phyloP scores from a whole-genome alignment of 2,329 filamentous ascomycete species.

The Epichloe elymi region DNA sequence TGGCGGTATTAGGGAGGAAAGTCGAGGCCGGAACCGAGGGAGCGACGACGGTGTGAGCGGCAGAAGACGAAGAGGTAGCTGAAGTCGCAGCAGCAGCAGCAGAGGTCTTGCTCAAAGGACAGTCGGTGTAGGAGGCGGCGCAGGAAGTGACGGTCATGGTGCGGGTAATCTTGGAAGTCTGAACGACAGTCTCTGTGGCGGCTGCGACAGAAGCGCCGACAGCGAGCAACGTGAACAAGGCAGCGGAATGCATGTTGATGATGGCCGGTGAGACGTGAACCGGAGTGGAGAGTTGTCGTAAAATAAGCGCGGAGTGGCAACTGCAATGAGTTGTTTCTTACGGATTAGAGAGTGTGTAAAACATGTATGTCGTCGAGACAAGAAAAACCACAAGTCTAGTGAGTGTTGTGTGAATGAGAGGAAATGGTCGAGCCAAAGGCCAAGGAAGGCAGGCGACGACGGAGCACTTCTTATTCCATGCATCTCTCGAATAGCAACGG shows the following conservation, averaged over 20 bases:
- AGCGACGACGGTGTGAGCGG: conserved; percentile 4
- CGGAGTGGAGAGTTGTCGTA: not conserved
- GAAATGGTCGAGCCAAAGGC: not conserved
- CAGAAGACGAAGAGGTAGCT: conserved; percentile 16
- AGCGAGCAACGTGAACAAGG: conserved; percentile 28
- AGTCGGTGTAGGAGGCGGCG: conserved; percentile 29
- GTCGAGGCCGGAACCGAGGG: not conserved
- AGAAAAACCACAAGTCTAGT: not conserved
- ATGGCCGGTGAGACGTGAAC: not conserved
- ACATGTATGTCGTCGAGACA: not conserved
- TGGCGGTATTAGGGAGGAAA: conserved; percentile 4
- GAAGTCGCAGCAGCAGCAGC: conserved; percentile 4
- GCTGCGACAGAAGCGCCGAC: conserved; percentile 25
- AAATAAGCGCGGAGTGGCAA: not conserved
- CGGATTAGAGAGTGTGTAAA: not conserved
- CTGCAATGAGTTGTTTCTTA: not conserved
- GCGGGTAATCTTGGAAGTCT: conserved; percentile 31
- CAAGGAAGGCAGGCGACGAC: not conserved
- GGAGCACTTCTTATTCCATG: not conserved
- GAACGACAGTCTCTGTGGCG: conserved; percentile 24
- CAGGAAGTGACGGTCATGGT: conserved; percentile 35
- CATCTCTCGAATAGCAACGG: not conserved
- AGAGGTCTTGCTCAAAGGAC: conserved; percentile 22
- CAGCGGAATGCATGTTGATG: conserved; percentile 36
- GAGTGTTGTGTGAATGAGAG: not conserved